Evolutionary conservation across 2,329 filamentous ascomycete species (phyloP), one percentile per base, ranked within the genome.

Genomic region (Hymenoscyphus infarciens): DNA sequence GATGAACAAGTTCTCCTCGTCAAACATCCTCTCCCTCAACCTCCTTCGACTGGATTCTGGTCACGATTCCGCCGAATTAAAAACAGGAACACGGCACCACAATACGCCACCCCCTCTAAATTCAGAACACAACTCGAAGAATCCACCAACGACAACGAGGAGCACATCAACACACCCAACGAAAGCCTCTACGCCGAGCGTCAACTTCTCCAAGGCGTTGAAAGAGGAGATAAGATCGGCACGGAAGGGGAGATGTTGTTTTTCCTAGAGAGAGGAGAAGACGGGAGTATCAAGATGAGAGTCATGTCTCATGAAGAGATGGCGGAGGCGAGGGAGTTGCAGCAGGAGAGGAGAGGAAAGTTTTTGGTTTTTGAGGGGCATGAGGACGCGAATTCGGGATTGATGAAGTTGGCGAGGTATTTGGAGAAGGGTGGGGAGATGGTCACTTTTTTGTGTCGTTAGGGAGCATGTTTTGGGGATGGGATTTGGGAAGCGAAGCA

Each of bases 401-500:
- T 35, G 11, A 25, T 63, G 61, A 29, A 59, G 33, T 19, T 68
- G 27, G 61, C 61, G 27, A 63, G 60, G 38, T 65, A 64, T 54
- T 49, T 64, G 54, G 56, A 54, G 54, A 25, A 54, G 25, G 29
- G 29, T 55, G 8, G 57, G 16, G 42, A 49, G 42, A 49, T 49
- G 42, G n/a, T 19, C 3, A 49, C 42, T 22, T 49, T 49, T 49
- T 22, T 49, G 42, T 22, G 42, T 49, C 42, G 42, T 1, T 49
- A 49, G 42, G 42, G 42, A 10, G n/a, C 2, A n/a, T 13, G 6
- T 22, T 49, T 5, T 16, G 39, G 15, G 16, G 39, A 19, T 45
- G 39, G 16, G 39, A 2, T 45, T 16, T n/a, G 39, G 15, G n/a
- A 1, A 19, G 33, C 33, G 33, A 35, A 35, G 33, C 29, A 5